Evolutionary conservation across 139 green algal species (phyloP), one percentile per base, ranked within the genome.

Genomic region (Bryopsis sp.): DNA sequence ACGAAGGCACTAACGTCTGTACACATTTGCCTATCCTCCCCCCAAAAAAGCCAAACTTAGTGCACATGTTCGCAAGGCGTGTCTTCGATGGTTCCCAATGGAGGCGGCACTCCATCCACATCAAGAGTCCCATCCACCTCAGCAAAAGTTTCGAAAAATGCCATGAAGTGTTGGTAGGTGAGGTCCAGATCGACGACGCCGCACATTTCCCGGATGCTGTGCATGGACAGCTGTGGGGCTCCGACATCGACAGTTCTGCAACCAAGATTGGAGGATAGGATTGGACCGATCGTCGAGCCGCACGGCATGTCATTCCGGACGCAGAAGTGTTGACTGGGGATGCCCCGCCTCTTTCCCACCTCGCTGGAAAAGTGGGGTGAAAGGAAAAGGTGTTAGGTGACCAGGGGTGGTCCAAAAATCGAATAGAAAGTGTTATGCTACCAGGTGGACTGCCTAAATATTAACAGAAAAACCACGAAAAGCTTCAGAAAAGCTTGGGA

Each of bases 241-340:
- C 79, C 59, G 19, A 67, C 59, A 67, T 67, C 36, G 32, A 70
- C 46, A 37, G 69, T 57, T 33, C 64, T 68, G 75, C 71, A 78
- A 1, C 61, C 64, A 2, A 85, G 73, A 63, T 72, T 80, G 2
- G 81, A 83, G 0, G 90, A 72, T 39, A 98, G 74, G 80, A 98
- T 98, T 60, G 94, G 94, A 0, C 94, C 94, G 57, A 99, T 99
- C 22, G 94, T 99, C 70, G 75, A 89, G n/a, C 94, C 94, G 76
- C 94, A 99, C 0, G 86, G 89, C 87, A 95, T 96, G 89, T 99
- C 94, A 67, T 89, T 95, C 61, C 90, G 81, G 38, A 99, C 93
- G 15, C 80, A 82, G 67, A 96, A 96, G 61, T 86, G 81, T 57
- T 89, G 85, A 3, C 78, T 84, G n/a, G 91, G 88, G n/a, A 97